Conservation (phyloP, 768 basidiomycete genomes). For the Rhizopogon rudus region DNA sequence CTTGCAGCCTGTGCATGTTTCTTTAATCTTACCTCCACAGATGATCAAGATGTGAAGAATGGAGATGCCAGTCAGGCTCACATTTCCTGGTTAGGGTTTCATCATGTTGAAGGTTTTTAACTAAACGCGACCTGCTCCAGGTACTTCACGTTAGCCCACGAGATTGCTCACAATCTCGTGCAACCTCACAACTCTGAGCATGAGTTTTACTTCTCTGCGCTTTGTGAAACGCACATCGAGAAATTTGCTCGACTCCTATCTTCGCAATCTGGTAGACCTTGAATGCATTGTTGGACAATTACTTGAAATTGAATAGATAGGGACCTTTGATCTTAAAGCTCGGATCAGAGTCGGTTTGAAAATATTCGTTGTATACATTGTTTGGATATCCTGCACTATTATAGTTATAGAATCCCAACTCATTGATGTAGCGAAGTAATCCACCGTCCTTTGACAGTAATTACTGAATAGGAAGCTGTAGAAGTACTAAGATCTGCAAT, state of each 20-base stretch:
- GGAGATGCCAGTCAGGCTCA: constrained; percentile 59
- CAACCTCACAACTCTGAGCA: constrained; percentile 86
- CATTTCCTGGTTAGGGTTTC: constrained; percentile 63
- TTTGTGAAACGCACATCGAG: constrained; percentile 66
- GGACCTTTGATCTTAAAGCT: background rate
- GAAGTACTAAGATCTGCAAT: background rate
- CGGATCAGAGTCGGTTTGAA: too few relatives aligned
- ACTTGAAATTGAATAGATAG: too few relatives aligned
- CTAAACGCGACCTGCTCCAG: constrained; percentile 27
- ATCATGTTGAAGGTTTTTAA: background rate
- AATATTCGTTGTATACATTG: too few relatives aligned
- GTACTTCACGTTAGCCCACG: constrained; percentile 92
- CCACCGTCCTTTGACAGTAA: background rate
- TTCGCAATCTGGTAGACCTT: background rate
- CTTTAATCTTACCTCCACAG: constrained; percentile 30
- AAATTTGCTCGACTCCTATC: constrained; percentile 32
- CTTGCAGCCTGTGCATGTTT: background rate
- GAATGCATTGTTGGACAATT: background rate
- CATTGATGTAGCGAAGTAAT: too few relatives aligned
- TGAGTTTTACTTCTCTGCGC: constrained; percentile 91
- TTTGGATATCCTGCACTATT: too few relatives aligned
- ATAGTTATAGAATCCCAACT: too few relatives aligned
- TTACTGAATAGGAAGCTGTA: background rate
- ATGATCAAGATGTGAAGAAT: constrained; percentile 59
- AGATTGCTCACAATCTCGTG: constrained; percentile 89